A percentile compares a stretch with the other conserved stretches of the same genome.
Conservation (phyloP, 495 filamentous ascomycete genomes). For the Lophiostoma macrostomum region DNA sequence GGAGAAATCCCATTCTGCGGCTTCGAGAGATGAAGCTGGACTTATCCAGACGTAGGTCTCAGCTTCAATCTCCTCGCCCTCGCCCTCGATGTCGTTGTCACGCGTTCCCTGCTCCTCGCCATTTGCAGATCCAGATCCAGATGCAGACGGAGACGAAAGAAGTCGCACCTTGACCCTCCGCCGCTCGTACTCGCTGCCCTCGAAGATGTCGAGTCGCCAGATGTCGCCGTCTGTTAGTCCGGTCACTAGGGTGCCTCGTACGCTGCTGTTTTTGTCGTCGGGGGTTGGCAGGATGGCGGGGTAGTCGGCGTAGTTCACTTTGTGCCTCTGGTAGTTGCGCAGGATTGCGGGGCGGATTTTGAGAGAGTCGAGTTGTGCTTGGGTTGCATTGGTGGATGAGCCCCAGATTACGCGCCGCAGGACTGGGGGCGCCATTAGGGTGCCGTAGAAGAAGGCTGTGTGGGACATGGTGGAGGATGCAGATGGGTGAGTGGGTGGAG, state of each 20-base stretch:
- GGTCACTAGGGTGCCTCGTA: constrained; percentile 74
- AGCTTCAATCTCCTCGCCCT: constrained; percentile 52
- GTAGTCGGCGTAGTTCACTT: constrained; percentile 68
- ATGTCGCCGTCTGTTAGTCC: constrained; percentile 78
- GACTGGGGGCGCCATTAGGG: constrained; percentile 75
- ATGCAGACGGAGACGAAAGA: no score
- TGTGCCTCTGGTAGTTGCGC: constrained; percentile 65
- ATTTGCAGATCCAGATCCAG: no score
- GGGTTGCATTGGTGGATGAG: constrained; percentile 42
- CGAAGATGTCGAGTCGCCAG: constrained; percentile 74
- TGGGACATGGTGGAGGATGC: constrained; percentile 32
- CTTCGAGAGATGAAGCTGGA: constrained; percentile 52
- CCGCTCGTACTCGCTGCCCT: constrained; percentile 72
- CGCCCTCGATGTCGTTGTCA: constrained; percentile 45
- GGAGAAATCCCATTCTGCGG: constrained; percentile 75
- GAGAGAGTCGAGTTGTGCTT: constrained; percentile 44
- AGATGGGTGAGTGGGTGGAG: not conserved
- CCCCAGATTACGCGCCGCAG: constrained; percentile 81
- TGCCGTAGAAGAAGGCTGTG: constrained; percentile 67
- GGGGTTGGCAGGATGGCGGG: constrained; percentile 79
- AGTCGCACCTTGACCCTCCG: constrained; percentile 49
- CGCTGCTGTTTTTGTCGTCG: constrained; percentile 42
- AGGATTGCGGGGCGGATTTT: constrained; percentile 72
- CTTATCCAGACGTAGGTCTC: constrained; percentile 77
- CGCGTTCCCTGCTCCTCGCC: constrained; percentile 37